Conservation (phyloP, 148 eudicot genomes). For the Tetragonia tetragonoides region DNA sequence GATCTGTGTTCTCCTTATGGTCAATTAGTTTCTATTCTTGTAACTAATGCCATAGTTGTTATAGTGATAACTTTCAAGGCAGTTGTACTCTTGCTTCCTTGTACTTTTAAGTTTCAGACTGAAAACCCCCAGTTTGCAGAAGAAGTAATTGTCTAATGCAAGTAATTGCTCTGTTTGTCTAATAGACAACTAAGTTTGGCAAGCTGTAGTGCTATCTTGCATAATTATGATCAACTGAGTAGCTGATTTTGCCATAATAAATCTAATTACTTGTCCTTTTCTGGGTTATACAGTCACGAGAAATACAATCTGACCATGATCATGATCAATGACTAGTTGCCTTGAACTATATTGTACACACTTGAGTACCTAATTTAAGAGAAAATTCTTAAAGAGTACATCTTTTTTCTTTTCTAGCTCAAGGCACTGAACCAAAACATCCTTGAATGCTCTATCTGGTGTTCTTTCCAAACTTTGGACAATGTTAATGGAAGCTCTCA, state of each 20-base stretch:
- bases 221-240: constrained; percentile 9
- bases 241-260: not conserved
- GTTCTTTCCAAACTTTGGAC: not conserved
- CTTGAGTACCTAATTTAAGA: not conserved
- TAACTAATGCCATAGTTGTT: not conserved
- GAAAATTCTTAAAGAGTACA: no score
- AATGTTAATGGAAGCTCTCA: not conserved
- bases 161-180: constrained; percentile 10
- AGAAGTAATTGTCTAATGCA: constrained; percentile 16
- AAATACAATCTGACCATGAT: not conserved
- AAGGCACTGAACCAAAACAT: not conserved
- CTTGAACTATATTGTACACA: not conserved
- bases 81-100: not conserved
- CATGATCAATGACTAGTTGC: not conserved
- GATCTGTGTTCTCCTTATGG: not conserved
- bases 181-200: not conserved
- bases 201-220: not conserved
- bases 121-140: not conserved
- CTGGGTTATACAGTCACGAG: not conserved
- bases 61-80: not conserved
- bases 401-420: not conserved
- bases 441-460: not conserved
- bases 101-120: not conserved
- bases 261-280: constrained; percentile 9
- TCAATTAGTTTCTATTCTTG: not conserved